Conservation (phyloP, 192 early-diverging fungal species). For the Diversispora epigaea region DNA sequence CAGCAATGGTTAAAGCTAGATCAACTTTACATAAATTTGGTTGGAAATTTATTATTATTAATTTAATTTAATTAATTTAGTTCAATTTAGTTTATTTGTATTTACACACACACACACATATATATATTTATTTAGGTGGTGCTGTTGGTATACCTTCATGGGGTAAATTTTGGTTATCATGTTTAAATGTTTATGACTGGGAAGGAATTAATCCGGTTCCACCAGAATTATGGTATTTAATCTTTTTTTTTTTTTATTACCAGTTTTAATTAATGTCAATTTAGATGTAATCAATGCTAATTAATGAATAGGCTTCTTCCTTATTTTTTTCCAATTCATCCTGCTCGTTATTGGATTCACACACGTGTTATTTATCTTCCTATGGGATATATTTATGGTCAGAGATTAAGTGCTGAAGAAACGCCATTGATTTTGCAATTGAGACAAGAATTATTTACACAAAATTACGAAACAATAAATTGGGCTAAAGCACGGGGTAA, state of each 20-base stretch:
- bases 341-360: constrained; percentile 94
- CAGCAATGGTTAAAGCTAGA: constrained; percentile 80
- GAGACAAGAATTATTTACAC: constrained; percentile 85
- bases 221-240: constrained; percentile 80
- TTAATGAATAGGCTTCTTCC: constrained; percentile 67
- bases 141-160: constrained; percentile 85
- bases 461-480: constrained; percentile 81
- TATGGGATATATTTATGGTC: constrained; percentile 91
- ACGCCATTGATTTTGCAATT: constrained; percentile 74
- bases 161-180: constrained; percentile 98
- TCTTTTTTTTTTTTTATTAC: not conserved
- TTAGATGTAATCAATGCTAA: not conserved
- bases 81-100: not conserved
- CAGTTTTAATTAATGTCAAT: not conserved
- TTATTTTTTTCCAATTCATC: constrained; percentile 74
- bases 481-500: constrained; percentile 84
- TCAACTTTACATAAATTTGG: constrained; percentile 79
- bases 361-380: constrained; percentile 91
- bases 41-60: constrained; percentile 27
- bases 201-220: constrained; percentile 95
- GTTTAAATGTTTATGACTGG: constrained; percentile 92
- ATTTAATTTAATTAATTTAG: not conserved
- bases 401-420: constrained; percentile 54
- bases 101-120: too few relatives aligned
- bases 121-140: constrained; percentile 55